Evolutionary conservation across 192 early-diverging fungal genomes (phyloP), one percentile per base, ranked within the genome.

Genomic region (Linnemannia hyalina): DNA sequence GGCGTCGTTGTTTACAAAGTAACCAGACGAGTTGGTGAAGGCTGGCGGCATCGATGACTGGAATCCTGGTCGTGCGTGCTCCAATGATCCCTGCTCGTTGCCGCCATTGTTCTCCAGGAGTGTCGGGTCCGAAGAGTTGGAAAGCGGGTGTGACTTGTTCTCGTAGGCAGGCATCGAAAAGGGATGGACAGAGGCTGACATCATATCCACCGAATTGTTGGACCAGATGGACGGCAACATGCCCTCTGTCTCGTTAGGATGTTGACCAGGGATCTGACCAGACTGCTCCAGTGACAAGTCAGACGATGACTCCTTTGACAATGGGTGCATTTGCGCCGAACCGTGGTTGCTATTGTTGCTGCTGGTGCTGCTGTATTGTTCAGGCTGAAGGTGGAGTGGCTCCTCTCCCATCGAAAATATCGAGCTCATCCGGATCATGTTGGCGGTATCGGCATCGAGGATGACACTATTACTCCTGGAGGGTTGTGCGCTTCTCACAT

Each of bases 401-500:
- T 86, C 79, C 18, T 77, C 84, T 2, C 70, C 76, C 75, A 81
- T 47, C 3, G 76, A 52, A 32, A 86, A 86, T 71, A 81, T 74
- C 3, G 75, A 15, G 79, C 70, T 81, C 23, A 85, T 78, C 38
- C 80, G 79, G 55, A 80, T 76, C 11, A 76, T 32, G 11, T 69
- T 77, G 4, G 78, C 47, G 11, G 84, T 75, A 65, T 86, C 84
- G 15, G 80, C 75, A 52, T 86, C 84, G 16, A 86, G 40, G 79
- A 86, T 81, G 40, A 77, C 75, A 52, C 84, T 86, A 40, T 86
- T 86, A 32, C 84, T 86, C 72, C 84, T 75, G 26, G 84, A 86
- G 5, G 74, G 78, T 16, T 86, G 84, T 6, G 84, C 47, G 29
- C 84, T 86, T 11, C 75, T 44, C 10, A 80, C 20, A 75, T 85